A percentile compares a stretch with the other conserved stretches of the same genome.
These are phyloP conservation scores for Penicillium ochrochloron DNA, from an alignment of 495 filamentous ascomycete genomes.

Conservation along the genomic window DNA sequence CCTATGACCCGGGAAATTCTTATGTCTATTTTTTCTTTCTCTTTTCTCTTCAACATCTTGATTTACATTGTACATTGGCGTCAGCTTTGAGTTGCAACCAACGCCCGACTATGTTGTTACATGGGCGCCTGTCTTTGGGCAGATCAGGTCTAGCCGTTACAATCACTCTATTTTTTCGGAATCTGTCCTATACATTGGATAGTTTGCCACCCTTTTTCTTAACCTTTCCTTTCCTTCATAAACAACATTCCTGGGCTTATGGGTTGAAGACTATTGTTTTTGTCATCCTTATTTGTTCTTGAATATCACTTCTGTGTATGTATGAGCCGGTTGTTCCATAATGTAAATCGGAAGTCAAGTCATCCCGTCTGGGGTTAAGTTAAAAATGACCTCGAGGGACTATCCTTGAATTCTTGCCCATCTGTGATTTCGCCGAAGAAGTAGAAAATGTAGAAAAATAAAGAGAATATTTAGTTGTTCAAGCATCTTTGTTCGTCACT, in stretches of 20 bases:
- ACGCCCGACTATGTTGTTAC: not conserved
- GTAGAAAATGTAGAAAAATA: no score
- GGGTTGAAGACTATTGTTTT: conserved; percentile 22
- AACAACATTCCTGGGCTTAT: conserved; percentile 12
- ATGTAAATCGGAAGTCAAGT: conserved; percentile 35
- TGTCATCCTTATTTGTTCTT: conserved; percentile 16
- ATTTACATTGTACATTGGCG: conserved; percentile 24
- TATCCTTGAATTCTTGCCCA: no score
- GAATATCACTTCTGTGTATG: conserved; percentile 31
- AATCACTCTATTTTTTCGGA: conserved; percentile 6
- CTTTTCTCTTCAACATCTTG: conserved; percentile 5
- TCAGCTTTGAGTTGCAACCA: conserved; percentile 17
- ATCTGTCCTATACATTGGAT: conserved; percentile 12
- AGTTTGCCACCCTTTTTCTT: conserved; percentile 2
- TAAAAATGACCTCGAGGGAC: not conserved
- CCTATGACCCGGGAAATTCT: conserved; percentile 9
- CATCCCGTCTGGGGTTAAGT: not conserved
- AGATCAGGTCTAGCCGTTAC: conserved; percentile 8
- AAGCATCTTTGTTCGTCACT: conserved; percentile 16
- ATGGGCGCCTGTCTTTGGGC: conserved; percentile 3
- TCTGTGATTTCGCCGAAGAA: no score
- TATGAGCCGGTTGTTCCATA: conserved; percentile 22
- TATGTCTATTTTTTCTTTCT: conserved; percentile 4
- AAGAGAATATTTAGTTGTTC: not conserved
- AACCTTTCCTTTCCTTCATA: not conserved